Base-by-base conservation (phyloP, 2,329 filamentous ascomycete genomes). In the Ceratocystis cacaofunesta region DNA sequence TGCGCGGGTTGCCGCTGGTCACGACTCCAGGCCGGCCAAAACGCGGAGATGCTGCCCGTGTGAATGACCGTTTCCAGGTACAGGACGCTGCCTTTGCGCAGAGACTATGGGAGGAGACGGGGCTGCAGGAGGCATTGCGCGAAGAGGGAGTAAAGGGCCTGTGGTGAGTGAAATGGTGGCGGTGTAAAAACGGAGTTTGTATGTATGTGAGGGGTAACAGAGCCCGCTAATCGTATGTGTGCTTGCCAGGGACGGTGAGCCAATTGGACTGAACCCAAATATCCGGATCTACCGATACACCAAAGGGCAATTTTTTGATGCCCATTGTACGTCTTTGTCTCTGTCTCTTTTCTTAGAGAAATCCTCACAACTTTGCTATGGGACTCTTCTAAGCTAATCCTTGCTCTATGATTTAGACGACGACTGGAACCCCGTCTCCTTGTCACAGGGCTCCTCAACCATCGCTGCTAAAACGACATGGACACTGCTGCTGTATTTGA, bases 51-150 rank as follows among this genome's bases (percentile, higher is more conserved):
- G 91, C 91, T 1, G 81, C 90, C 6, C 82, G 92, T 44, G 88
- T 96, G 60, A 96, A 96, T 73, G 92, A 96, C 73, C 85, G 92
- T 10, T 95, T 88, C 70, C 90, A 95, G 75, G 78, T 95, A 22
- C 78, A 91, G 32, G 92, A 96, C 75, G 75, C 82, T 32, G 74
- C 69, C 0, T 95, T 96, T 74, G 89, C 92, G 0, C 79, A 84
- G 70, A 78, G 81, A 65, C 75, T 96, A 15, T 97, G 92, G 91
- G 79, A 80, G 57, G 80, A 83, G 68, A 96, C 91, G 1, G 88
- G 87, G 0, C 75, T 97, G 69, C 85, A 81, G 70, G 83, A 88
- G 57, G 78, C 87, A 1, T 68, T 83, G 70, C 80, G 70, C 68
- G 74, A 71, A 63, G 75, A 71, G 66, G 77, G 71, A 61, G 69